These are phyloP conservation scores for Ogataea pini DNA, from an alignment of 805 yeast genomes.

Conservation along the genomic window DNA sequence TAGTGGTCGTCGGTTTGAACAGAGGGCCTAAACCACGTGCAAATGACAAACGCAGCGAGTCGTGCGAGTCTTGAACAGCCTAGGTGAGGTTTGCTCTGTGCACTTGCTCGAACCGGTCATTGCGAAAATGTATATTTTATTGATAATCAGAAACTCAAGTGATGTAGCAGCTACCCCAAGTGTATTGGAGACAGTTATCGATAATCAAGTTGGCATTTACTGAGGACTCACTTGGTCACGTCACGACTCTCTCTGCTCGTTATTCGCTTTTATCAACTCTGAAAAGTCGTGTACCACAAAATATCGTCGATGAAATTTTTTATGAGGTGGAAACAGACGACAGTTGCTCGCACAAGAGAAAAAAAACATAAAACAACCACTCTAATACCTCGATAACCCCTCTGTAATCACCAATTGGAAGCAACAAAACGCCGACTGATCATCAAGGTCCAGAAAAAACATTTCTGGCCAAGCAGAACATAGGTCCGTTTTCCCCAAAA, in stretches of 20 bases:
- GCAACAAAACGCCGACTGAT: background rate
- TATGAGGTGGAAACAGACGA: background rate
- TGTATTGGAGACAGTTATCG: no score
- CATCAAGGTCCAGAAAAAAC: background rate
- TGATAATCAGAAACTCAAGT: background rate
- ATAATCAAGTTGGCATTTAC: no score
- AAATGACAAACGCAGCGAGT: no score
- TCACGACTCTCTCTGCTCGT: background rate
- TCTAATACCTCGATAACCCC: background rate
- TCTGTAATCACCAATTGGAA: background rate
- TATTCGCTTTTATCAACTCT: background rate
- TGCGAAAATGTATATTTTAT: background rate
- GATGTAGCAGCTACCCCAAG: no score
- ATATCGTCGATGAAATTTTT: constrained; percentile 10
- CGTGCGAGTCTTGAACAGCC: no score
- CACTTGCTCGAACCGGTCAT: background rate
- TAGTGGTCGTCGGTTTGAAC: constrained; percentile 65
- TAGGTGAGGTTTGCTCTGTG: no score
- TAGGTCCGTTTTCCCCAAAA: background rate
- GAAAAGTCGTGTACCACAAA: background rate
- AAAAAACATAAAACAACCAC: background rate
- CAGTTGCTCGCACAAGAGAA: background rate
- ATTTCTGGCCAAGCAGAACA: background rate
- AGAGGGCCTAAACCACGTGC: constrained; percentile 22
- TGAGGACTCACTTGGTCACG: no score